Conservation (phyloP, 1,139 yeast genomes). For the Blastobotrys arbuscula region DNA sequence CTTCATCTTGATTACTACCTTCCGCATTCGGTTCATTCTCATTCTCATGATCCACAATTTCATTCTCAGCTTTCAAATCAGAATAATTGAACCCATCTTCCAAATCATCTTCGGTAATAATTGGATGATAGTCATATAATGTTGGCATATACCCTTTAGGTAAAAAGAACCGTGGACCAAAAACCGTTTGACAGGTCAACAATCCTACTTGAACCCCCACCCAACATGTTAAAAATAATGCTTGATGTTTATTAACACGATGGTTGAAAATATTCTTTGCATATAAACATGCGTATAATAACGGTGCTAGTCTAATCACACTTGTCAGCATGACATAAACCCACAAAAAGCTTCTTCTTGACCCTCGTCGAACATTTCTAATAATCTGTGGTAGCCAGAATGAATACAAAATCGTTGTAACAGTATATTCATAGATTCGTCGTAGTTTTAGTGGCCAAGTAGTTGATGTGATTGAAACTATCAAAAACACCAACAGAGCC, state of each 20-base stretch:
- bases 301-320: conserved; percentile 55
- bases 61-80: conserved; percentile 9
- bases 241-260: conserved; percentile 50
- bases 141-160: conserved; percentile 70
- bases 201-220: neutral
- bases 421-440: conserved; percentile 50
- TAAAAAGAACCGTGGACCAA: conserved; percentile 82
- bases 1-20: neutral
- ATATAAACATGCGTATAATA: conserved; percentile 52
- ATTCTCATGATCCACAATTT: conserved; percentile 8
- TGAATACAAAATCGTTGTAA: conserved; percentile 53
- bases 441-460: conserved; percentile 62
- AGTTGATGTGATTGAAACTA: conserved; percentile 51
- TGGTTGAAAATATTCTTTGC: conserved; percentile 45
- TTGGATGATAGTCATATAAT: conserved; percentile 76
- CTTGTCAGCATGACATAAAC: conserved; percentile 66
- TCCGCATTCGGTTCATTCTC: conserved; percentile 18
- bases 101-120: conserved; percentile 53
- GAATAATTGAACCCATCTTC: conserved; percentile 43
- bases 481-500: conserved; percentile 51
- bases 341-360: conserved; percentile 61
- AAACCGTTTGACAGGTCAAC: conserved; percentile 42
- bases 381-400: conserved; percentile 90
- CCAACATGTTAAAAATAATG: conserved; percentile 35
- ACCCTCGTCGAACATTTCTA: conserved; percentile 68